Evolutionary conservation across 192 early-diverging fungal species (phyloP), one percentile per base, ranked within the genome.

Genomic region (Mortierella alpina): DNA sequence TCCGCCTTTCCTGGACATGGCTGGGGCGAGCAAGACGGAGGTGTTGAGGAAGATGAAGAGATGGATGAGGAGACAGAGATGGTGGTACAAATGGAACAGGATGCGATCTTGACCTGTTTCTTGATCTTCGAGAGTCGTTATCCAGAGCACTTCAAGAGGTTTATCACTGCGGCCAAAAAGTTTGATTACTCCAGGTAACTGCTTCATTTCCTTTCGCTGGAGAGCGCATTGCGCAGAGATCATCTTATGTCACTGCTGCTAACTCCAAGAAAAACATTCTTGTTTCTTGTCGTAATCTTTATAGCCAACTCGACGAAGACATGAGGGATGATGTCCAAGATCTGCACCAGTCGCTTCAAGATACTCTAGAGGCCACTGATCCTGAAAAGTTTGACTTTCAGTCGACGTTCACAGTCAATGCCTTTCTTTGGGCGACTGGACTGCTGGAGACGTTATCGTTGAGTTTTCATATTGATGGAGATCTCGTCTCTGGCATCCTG

Each of bases 21-120:
- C 8, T 76, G 67, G 66, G 74, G 67, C 0, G 68, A 78, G 1
- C 40, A 59, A 20, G 20, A 18, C 1, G n/a, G 45, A 47, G 40
- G 20, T n/a, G 10, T 39, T 7, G 57, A 74, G 4, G 39, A 23
- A 1, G 55, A 58, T 2, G 52, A 44, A 1, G 52, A 68, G 45
- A 6, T 59, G n/a, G 63, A 64, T 6, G 75, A 70, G 12, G 75
- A 78, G 12, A 63, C 65, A 5, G 75, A 60, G 42, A 70, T 70
- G 75, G 59, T 68, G 48, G n/a, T 70, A 6, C 75, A 78, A 63
- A 78, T 70, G 74, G 66, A 76, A 13, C 60, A 63, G 40, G 74
- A 76, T 31, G 74, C 74, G 7, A 69, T 76, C 31, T 47, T 76
- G 47, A 63, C 74, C 3, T 76, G 66, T 50, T 76, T 56, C 61